Evolutionary conservation across 306 rosid genomes (phyloP).

Genomic region (Fagus sylvatica): DNA sequence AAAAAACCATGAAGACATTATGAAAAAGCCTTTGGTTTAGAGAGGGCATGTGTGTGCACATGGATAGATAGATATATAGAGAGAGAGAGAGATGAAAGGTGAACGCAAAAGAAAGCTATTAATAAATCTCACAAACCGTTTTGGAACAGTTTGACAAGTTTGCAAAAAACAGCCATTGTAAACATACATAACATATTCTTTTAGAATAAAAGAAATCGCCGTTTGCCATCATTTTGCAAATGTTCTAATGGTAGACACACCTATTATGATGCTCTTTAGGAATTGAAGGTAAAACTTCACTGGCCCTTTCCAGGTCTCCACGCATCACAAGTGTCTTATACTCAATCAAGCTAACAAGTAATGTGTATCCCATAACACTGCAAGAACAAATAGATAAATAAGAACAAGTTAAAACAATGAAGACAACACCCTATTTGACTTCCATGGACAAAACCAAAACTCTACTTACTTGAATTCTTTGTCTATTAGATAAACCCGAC

Average conservation of each 20-base stretch:
- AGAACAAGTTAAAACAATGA: conserved; percentile 9
- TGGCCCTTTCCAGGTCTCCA: conserved; percentile 93
- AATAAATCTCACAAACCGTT: not conserved
- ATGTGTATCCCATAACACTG: conserved; percentile 92
- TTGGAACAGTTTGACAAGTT: not conserved
- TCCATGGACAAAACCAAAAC: conserved; percentile 21
- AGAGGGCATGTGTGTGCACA: not conserved
- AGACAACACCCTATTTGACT: conserved; percentile 18
- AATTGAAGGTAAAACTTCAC: conserved; percentile 87
- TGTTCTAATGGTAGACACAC: conserved; percentile 36
- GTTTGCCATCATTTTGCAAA: conserved; percentile 11
- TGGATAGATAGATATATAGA: not conserved
- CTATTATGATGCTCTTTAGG: conserved; percentile 97
- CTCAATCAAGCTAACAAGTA: conserved; percentile 94
- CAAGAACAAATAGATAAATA: conserved; percentile 23
- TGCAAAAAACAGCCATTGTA: not conserved
- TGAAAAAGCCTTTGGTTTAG: not conserved
- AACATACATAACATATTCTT: conserved; percentile 6
- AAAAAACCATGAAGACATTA: not conserved
- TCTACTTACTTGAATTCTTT: conserved; percentile 95
- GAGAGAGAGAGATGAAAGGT: not conserved
- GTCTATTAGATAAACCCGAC: conserved; percentile 92
- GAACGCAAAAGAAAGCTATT: not conserved
- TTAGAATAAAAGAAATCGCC: not conserved
- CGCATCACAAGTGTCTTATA: conserved; percentile 99